These are phyloP conservation scores for Chimonanthus praecox DNA, from an alignment of 164 flowering plant genomes.

Conservation along the genomic window DNA sequence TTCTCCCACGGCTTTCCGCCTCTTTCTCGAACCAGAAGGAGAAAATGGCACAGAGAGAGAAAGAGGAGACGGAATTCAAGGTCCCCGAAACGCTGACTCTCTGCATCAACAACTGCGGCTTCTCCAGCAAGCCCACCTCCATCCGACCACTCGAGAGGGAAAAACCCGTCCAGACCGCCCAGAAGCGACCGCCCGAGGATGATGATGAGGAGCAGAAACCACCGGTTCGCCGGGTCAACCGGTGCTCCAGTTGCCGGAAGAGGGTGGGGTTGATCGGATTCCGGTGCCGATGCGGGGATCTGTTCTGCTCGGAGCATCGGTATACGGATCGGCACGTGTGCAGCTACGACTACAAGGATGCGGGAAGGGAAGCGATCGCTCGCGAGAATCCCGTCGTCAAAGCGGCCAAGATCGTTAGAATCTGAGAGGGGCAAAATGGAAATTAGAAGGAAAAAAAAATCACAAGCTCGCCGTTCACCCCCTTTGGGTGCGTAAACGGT, in stretches of 20 bases:
- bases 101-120: constrained; percentile 29
- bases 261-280: constrained; percentile 44
- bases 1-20: neutral
- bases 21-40: neutral
- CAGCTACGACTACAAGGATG: constrained; percentile 35
- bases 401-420: constrained; percentile 38
- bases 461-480: too few species aligned
- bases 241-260: constrained; percentile 39
- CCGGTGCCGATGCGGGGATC: constrained; percentile 46
- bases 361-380: constrained; percentile 38
- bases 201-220: neutral
- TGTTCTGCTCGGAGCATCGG: constrained; percentile 42
- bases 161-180: neutral
- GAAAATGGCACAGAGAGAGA: constrained; percentile 27
- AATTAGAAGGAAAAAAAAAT: too few species aligned
- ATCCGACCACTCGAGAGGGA: constrained; percentile 7
- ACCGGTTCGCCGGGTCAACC: constrained; percentile 20
- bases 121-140: constrained; percentile 18
- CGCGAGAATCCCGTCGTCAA: constrained; percentile 44
- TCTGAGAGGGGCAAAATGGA: constrained; percentile 14
- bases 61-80: constrained; percentile 30
- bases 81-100: constrained; percentile 25
- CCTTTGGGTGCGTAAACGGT: too few species aligned
- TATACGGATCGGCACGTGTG: constrained; percentile 42
- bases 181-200: neutral